These are phyloP conservation scores for Colletotrichum lini DNA, from an alignment of 2,329 filamentous ascomycete species.

Conservation along the genomic window DNA sequence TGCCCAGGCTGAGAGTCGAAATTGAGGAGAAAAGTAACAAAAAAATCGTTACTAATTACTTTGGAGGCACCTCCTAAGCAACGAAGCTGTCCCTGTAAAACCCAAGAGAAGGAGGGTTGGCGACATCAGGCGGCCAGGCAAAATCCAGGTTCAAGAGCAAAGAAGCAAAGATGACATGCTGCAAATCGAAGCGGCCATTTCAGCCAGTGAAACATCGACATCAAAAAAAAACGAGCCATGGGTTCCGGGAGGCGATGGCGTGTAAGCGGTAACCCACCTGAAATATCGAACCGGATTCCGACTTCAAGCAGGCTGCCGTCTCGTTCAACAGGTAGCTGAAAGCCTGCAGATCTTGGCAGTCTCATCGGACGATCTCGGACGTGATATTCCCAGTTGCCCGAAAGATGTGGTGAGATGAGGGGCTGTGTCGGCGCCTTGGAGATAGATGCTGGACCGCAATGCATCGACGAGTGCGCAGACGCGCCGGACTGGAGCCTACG, in stretches of 20 bases:
- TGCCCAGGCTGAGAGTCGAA: too few species aligned
- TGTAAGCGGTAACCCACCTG: background rate
- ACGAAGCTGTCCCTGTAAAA: background rate
- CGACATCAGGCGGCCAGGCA: background rate
- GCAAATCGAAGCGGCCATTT: background rate
- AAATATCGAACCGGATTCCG: background rate
- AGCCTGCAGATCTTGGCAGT: background rate
- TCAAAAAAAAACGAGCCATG: too few species aligned
- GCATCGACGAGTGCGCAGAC: background rate
- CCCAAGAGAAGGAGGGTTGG: background rate
- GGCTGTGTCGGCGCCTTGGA: conserved; percentile 2
- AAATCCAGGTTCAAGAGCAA: too few species aligned
- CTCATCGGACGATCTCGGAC: background rate
- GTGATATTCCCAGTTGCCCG: background rate
- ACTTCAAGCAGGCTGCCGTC: background rate
- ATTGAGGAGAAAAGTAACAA: background rate
- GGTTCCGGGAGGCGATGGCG: conserved; percentile 4
- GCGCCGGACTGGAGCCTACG: background rate
- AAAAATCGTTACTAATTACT: background rate
- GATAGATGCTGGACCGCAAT: background rate
- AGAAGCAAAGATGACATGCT: too few species aligned
- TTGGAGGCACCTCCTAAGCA: background rate
- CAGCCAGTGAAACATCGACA: background rate
- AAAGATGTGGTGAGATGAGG: conserved; percentile 14
- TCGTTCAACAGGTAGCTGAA: background rate